phyloP scores from a whole-genome alignment of 257 asterid species.

The Rhazya stricta region DNA sequence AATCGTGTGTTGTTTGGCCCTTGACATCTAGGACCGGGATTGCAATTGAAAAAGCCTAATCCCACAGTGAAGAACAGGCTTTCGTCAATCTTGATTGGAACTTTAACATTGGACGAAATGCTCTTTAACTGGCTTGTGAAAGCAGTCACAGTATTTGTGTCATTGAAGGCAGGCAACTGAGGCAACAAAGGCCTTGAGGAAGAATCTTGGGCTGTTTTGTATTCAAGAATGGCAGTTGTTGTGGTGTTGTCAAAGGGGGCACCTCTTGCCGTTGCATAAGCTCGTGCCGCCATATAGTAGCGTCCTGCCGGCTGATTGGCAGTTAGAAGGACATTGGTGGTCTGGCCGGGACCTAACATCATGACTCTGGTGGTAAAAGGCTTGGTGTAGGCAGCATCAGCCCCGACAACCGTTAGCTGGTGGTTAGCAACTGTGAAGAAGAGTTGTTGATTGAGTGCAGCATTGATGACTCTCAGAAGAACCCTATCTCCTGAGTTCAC shows the following conservation, averaged over 20 bases:
- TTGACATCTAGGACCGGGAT: conserved; percentile 38
- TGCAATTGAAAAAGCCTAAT: conserved; percentile 30
- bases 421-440: conserved; percentile 46
- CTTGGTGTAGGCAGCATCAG: conserved; percentile 43
- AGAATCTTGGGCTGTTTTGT: conserved; percentile 16
- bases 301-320: conserved; percentile 30
- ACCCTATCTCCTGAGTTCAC: conserved; percentile 33
- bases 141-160: conserved; percentile 28
- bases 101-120: conserved; percentile 19
- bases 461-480: conserved; percentile 37
- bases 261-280: conserved; percentile 39
- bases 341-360: conserved; percentile 46
- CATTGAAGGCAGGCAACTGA: conserved; percentile 30
- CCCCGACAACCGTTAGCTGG: conserved; percentile 40
- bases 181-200: conserved; percentile 33
- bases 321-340: conserved; percentile 38
- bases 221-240: conserved; percentile 42
- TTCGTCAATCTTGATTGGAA: conserved; percentile 32
- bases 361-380: conserved; percentile 39
- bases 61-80: conserved; percentile 43
- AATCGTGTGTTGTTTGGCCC: conserved; percentile 45
- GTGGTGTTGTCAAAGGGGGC: conserved; percentile 46
- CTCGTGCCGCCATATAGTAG: conserved; percentile 32
- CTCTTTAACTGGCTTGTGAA: conserved; percentile 27
- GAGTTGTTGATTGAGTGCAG: conserved; percentile 39